These are phyloP conservation scores for Pyrus hybrid DNA, from an alignment of 331 rosid species.

Conservation along the genomic window DNA sequence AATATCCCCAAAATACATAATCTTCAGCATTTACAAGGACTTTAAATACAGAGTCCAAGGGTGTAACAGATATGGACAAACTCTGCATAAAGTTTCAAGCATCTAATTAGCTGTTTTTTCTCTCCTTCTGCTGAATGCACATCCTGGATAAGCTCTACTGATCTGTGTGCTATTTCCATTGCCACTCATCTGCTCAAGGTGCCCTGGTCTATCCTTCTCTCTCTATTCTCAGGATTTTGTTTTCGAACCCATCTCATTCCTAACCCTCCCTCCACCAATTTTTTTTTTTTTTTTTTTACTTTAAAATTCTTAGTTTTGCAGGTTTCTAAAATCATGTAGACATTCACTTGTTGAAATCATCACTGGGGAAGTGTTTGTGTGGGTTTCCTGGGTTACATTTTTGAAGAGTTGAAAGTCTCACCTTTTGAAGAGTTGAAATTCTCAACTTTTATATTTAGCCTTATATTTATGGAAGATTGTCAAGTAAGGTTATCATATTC, in stretches of 20 bases:
- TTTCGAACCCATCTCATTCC: neutral
- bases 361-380: constrained; percentile 13
- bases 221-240: constrained; percentile 1
- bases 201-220: neutral
- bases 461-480: constrained; percentile 23
- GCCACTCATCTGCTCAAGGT: constrained; percentile 8
- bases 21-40: neutral
- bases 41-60: constrained; percentile 1
- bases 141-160: constrained; percentile 5
- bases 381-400: constrained; percentile 13
- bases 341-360: constrained; percentile 14
- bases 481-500: constrained; percentile 10
- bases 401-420: constrained; percentile 24
- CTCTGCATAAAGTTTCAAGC: neutral
- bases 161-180: neutral
- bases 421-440: neutral
- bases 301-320: neutral
- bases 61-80: neutral
- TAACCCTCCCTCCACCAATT: neutral
- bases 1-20: constrained; percentile 9
- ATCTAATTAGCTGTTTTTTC: constrained; percentile 13
- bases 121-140: constrained; percentile 3
- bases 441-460: too few species aligned
- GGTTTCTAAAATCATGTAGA: neutral
- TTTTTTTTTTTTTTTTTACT: neutral